These are phyloP conservation scores for Corinectria fuckeliana DNA, from an alignment of 2,329 filamentous ascomycete species.

Conservation along the genomic window DNA sequence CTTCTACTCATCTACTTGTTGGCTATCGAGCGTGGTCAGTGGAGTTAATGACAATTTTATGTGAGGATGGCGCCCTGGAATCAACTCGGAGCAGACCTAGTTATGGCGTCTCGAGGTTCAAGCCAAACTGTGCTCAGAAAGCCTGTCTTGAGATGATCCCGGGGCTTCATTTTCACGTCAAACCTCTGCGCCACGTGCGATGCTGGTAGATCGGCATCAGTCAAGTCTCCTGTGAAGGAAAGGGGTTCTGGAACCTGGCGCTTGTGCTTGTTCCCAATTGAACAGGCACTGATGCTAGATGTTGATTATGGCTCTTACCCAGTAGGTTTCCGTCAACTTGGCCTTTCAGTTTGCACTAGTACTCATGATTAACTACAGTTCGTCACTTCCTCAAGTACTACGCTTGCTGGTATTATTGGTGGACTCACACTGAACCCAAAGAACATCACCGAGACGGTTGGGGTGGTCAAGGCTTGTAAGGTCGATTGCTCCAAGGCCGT, in stretches of 20 bases:
- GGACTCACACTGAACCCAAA: slow-evolving; percentile 67
- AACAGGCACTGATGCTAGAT: slow-evolving; percentile 66
- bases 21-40: slow-evolving; percentile 15
- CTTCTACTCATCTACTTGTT: slow-evolving; percentile 19
- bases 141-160: slow-evolving; percentile 12
- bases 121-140: slow-evolving; percentile 11
- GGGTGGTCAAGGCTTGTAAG: slow-evolving; percentile 72
- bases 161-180: slow-evolving; percentile 17
- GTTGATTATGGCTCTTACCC: slow-evolving; percentile 58
- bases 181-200: slow-evolving; percentile 16
- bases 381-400: slow-evolving; percentile 66
- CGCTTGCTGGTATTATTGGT: slow-evolving; percentile 61
- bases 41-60: slow-evolving; percentile 18
- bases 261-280: slow-evolving; percentile 27
- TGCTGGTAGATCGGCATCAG: slow-evolving; percentile 14
- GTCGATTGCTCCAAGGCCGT: slow-evolving; percentile 30
- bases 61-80: slow-evolving; percentile 18
- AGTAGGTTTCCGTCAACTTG: slow-evolving; percentile 31
- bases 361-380: slow-evolving; percentile 32
- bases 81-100: slow-evolving; percentile 16
- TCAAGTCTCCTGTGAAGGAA: slow-evolving; percentile 25
- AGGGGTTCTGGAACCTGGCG: slow-evolving; percentile 24
- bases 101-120: slow-evolving; percentile 12
- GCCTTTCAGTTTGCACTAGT: slow-evolving; percentile 17
- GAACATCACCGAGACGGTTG: slow-evolving; percentile 65